These are phyloP conservation scores for Tolypocladium pustulatum DNA, from an alignment of 2,329 filamentous ascomycete genomes.

Conservation along the genomic window DNA sequence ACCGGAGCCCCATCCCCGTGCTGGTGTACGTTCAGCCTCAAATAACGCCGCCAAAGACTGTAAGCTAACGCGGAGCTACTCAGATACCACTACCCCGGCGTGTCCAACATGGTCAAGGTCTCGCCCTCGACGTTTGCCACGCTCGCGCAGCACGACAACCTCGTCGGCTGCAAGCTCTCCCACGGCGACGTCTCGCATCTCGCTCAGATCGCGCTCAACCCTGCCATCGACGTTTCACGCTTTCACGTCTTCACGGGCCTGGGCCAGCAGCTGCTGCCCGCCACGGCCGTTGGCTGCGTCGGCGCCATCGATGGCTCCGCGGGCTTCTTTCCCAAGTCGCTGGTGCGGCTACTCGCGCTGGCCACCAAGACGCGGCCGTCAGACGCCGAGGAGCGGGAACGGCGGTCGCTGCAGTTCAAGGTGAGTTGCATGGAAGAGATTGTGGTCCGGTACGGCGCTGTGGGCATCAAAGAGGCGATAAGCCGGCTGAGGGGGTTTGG, in stretches of 20 bases:
- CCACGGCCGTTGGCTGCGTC: constrained; percentile 45
- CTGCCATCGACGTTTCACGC: constrained; percentile 44
- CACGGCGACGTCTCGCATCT: constrained; percentile 58
- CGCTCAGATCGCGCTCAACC: constrained; percentile 48
- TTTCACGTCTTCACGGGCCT: constrained; percentile 56
- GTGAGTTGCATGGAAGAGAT: constrained; percentile 52
- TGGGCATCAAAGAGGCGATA: constrained; percentile 56
- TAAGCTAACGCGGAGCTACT: neutral
- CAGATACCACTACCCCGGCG: constrained; percentile 56
- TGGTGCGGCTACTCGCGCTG: constrained; percentile 46
- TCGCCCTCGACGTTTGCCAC: constrained; percentile 43
- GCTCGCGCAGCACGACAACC: constrained; percentile 53
- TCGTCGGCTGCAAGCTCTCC: constrained; percentile 60
- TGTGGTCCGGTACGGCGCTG: constrained; percentile 47
- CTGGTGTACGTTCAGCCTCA: constrained; percentile 35
- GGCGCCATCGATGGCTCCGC: constrained; percentile 54
- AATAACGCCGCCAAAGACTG: neutral
- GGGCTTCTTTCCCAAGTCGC: constrained; percentile 51
- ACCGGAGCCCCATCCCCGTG: constrained; percentile 45
- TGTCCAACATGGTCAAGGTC: constrained; percentile 54
- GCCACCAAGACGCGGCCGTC: constrained; percentile 15
- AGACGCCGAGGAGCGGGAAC: constrained; percentile 35
- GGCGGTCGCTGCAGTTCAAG: constrained; percentile 46
- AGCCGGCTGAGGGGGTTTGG: constrained; percentile 49
- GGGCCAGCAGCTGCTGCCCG: constrained; percentile 54